These are phyloP conservation scores for Polychaeton citri DNA, from an alignment of 2,329 filamentous ascomycete genomes.

Conservation along the genomic window DNA sequence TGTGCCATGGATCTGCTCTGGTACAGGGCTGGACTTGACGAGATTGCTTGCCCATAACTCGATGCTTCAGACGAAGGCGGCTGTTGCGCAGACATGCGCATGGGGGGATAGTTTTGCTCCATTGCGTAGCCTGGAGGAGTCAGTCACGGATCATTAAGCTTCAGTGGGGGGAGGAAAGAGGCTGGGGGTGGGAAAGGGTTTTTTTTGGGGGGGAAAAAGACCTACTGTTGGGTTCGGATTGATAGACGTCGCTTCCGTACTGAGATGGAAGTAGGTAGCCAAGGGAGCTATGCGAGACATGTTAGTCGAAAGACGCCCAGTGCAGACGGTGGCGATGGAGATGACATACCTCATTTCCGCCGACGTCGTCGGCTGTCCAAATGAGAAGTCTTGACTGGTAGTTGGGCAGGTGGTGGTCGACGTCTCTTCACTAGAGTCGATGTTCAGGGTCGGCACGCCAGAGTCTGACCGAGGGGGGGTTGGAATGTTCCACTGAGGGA, in stretches of 20 bases:
- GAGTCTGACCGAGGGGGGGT: slow-evolving; percentile 22
- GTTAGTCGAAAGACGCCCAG: slow-evolving; percentile 6
- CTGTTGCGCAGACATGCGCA: slow-evolving; percentile 15
- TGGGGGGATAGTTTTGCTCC: slow-evolving; percentile 20
- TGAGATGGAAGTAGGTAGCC: slow-evolving; percentile 23
- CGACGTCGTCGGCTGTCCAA: slow-evolving; percentile 14
- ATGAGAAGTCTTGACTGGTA: slow-evolving; percentile 12
- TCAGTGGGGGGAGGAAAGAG: no score
- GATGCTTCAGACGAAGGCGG: slow-evolving; percentile 12
- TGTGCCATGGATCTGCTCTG: slow-evolving; percentile 13
- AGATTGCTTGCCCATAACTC: slow-evolving; percentile 14
- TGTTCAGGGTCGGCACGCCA: slow-evolving; percentile 15
- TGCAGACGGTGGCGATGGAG: slow-evolving; percentile 1
- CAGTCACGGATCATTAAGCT: no score
- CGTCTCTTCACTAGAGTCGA: slow-evolving; percentile 16
- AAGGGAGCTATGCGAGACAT: slow-evolving; percentile 17
- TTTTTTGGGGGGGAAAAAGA: no score
- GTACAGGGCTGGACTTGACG: slow-evolving; percentile 19
- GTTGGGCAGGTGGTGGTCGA: slow-evolving; percentile 9
- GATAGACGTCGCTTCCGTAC: slow-evolving; percentile 17
- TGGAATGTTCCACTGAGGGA: slow-evolving; percentile 18
- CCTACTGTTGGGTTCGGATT: slow-evolving; percentile 19
- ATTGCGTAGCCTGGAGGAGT: slow-evolving; percentile 14
- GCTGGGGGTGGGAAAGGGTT: no score
- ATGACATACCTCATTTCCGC: slow-evolving; percentile 22